phyloP scores from a whole-genome alignment of 441 rosid species.

The Corymbia calophylla region DNA sequence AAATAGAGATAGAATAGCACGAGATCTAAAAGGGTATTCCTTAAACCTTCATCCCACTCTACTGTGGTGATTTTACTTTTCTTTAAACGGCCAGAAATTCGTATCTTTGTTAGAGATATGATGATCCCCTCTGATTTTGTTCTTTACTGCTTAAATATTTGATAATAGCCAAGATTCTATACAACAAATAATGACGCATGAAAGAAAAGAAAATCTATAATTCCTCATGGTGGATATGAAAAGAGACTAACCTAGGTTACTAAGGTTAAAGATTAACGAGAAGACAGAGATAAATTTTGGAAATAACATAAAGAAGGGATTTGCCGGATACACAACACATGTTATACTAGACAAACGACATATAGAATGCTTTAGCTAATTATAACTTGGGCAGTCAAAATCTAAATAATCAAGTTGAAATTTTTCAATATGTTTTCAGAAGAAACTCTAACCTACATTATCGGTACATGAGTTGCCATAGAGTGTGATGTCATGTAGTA shows the following conservation, averaged over 20 bases:
- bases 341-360: not conserved
- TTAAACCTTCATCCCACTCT: not conserved
- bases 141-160: not conserved
- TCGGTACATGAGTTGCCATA: accelerated
- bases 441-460: not conserved
- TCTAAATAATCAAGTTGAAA: not conserved
- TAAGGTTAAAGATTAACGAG: not conserved
- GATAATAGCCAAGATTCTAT: not conserved
- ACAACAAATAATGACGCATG: not conserved
- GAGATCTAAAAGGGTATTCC: not conserved
- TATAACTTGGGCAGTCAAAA: not conserved
- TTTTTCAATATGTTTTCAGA: not conserved
- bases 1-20: not conserved
- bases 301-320: not conserved
- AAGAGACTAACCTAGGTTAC: not conserved
- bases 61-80: not conserved
- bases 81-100: not conserved
- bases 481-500: not conserved
- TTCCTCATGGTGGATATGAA: not conserved
- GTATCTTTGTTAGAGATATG: not conserved
- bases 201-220: not conserved
- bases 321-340: not conserved
- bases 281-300: not conserved
- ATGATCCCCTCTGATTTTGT: not conserved
- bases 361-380: not conserved